Evolutionary conservation across 768 basidiomycete species (phyloP).

Genomic region (Russula ochroleuca): DNA sequence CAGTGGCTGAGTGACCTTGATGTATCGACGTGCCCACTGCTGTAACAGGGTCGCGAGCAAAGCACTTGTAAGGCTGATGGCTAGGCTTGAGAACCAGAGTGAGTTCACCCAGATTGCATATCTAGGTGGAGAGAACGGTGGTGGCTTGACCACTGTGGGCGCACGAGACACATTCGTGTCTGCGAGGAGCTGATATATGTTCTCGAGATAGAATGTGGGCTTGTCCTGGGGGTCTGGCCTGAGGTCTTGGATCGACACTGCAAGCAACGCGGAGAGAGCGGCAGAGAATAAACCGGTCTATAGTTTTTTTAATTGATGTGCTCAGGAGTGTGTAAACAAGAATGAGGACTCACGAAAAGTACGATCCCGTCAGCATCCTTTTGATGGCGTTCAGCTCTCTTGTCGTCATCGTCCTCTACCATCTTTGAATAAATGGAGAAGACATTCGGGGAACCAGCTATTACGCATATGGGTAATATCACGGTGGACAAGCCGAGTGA

Average conservation of each 20-base stretch:
- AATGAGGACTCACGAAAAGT: neutral
- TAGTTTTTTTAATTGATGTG: neutral
- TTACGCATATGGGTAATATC: too few species aligned
- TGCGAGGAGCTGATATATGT: neutral
- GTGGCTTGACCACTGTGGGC: neutral
- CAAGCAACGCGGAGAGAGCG: neutral
- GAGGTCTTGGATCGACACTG: neutral
- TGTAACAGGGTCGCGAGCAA: neutral
- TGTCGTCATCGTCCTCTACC: neutral
- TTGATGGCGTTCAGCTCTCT: neutral
- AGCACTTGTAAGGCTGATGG: neutral
- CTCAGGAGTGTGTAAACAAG: neutral
- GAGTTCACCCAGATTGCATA: neutral
- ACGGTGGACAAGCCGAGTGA: too few species aligned
- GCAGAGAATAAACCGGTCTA: neutral
- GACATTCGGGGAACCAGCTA: too few species aligned
- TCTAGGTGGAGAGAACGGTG: neutral
- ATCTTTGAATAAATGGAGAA: neutral
- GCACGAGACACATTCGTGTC: neutral
- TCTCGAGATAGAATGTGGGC: neutral
- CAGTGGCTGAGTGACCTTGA: neutral
- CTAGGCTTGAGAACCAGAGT: slow-evolving; percentile 8
- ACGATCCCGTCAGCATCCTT: neutral
- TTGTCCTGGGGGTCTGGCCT: neutral
- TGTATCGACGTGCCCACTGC: slow-evolving; percentile 1